Evolutionary conservation across 1,139 yeast species (phyloP).

Genomic region (Magnusiomyces clavatus): DNA sequence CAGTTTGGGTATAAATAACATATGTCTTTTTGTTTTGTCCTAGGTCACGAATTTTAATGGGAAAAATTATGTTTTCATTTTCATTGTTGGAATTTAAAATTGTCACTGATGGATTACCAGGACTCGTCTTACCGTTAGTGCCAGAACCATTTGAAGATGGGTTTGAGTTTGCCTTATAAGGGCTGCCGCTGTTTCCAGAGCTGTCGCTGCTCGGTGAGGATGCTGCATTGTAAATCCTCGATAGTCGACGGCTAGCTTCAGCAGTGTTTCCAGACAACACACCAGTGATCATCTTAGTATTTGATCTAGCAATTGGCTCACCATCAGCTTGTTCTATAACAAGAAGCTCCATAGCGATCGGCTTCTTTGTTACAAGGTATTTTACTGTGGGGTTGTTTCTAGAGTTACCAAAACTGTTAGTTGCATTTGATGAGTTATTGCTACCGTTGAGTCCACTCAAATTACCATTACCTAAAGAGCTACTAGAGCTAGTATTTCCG

Average conservation of each 20-base stretch:
- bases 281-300: slow-evolving; percentile 23
- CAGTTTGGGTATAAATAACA: slow-evolving; percentile 49
- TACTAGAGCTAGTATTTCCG: slow-evolving; percentile 16
- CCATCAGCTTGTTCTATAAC: slow-evolving; percentile 31
- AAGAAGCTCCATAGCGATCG: slow-evolving; percentile 36
- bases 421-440: too few relatives aligned
- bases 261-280: slow-evolving; percentile 11
- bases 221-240: slow-evolving; percentile 9
- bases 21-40: slow-evolving; percentile 35
- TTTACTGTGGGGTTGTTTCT: slow-evolving; percentile 6
- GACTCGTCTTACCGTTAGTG: slow-evolving; percentile 5
- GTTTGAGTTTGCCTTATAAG: background rate
- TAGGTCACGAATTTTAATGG: slow-evolving; percentile 43
- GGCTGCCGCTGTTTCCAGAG: slow-evolving; percentile 1
- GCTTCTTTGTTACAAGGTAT: slow-evolving; percentile 21
- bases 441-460: too few relatives aligned
- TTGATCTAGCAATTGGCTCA: slow-evolving; percentile 30
- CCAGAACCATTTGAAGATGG: slow-evolving; percentile 1
- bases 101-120: background rate
- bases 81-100: slow-evolving; percentile 11
- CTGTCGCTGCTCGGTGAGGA: slow-evolving; percentile 3
- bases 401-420: too few relatives aligned
- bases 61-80: slow-evolving; percentile 32
- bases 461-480: slow-evolving; percentile 29
- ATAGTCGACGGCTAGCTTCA: slow-evolving; percentile 11